Conservation (phyloP, 2,329 filamentous ascomycete species). For the Fusarium mangiferae region DNA sequence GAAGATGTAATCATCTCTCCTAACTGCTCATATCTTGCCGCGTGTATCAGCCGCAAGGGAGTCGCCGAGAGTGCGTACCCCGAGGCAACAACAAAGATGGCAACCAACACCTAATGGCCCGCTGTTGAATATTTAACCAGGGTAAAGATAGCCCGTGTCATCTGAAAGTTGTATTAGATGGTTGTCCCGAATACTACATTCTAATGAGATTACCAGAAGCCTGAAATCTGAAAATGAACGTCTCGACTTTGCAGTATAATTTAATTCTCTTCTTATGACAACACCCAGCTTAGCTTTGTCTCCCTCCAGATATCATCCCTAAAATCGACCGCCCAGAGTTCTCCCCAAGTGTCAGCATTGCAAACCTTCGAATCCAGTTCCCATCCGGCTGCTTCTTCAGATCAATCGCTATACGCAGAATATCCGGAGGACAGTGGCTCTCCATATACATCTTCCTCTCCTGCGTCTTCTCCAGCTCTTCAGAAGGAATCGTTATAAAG, state of each 20-base stretch:
- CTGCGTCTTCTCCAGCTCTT: background rate
- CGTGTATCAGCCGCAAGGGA: too few relatives aligned
- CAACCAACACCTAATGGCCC: background rate
- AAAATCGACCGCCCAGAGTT: background rate
- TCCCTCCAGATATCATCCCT: slow-evolving; percentile 2
- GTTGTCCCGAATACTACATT: background rate
- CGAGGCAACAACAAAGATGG: too few relatives aligned
- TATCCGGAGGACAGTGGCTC: slow-evolving; percentile 3
- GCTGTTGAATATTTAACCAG: background rate
- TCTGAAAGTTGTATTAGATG: background rate
- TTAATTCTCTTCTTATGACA: background rate
- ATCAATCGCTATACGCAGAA: background rate
- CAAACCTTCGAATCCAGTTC: slow-evolving; percentile 1
- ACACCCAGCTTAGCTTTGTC: background rate
- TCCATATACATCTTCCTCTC: slow-evolving; percentile 10
- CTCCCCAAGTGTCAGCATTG: background rate
- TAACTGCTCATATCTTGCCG: too few relatives aligned
- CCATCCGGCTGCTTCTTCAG: background rate
- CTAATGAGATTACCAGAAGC: fast-evolving
- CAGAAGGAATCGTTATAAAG: background rate
- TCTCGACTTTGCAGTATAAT: fast-evolving
- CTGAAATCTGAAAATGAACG: background rate
- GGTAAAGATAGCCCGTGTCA: background rate
- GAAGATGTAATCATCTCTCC: too few relatives aligned
- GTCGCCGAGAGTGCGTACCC: too few relatives aligned